Evolutionary conservation across 768 basidiomycete species (phyloP), one percentile per base, ranked within the genome.

Genomic region (Panaeolus cyanescens): DNA sequence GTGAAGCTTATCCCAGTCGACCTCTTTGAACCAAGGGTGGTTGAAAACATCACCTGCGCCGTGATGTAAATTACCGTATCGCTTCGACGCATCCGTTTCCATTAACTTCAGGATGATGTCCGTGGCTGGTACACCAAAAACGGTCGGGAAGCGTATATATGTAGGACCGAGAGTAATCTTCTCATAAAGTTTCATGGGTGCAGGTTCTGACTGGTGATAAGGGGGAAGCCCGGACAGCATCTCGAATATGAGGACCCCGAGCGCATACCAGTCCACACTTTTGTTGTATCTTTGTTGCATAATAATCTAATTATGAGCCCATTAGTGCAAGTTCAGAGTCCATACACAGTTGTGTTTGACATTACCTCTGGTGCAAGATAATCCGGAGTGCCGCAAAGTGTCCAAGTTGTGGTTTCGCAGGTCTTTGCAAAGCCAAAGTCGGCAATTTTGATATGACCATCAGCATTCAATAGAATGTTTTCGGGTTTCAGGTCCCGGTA

Each of bases 401-500:
- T 99, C 88, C 92, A 98, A 10, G 95, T 97, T 34, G 91, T 89
- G 50, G 87, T 90, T 56, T 87, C 82, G 64, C 96, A 95, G 36
- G 83, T 78, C 71, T 99, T 99, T 5, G 97, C 95, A 70, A 98
- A 97, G 13, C 96, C 96, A 68, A 98, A 98, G 72, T 98, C 96
- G 15, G 95, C 94, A 32, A 98, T 89, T 76, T 96, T 97, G 76
- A 98, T 94, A 73, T 98, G 95, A 0, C 96, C 96, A 70, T 97
- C 95, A n/a, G 87, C 83, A 64, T 91, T 93, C 56, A 98, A 85
- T 31, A 98, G 83, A 54, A 98, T 91, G 71, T 98, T 98, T 72
- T 99, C 97, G 1, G 97, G 97, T 74, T 99, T 99, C 53, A 99
- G 85, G 75, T 99, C 96, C 17, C 96, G 93, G 74, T 99, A 99